A percentile compares a stretch with the other conserved stretches of the same genome.
Evolutionary conservation across 768 basidiomycete genomes (phyloP).

Genomic region (Phlebiopsis flavidoalba): DNA sequence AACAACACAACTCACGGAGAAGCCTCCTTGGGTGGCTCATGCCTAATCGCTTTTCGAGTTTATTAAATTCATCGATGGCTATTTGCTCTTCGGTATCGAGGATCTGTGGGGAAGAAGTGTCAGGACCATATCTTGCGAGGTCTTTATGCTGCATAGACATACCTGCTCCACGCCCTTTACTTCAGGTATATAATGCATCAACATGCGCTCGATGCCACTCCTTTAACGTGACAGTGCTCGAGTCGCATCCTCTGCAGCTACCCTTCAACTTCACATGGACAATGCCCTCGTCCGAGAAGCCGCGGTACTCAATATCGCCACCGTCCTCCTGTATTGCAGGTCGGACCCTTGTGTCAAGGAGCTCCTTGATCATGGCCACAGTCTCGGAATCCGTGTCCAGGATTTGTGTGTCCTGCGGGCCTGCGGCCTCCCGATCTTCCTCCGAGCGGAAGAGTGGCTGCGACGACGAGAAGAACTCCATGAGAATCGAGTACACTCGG

Average conservation of each 20-base stretch:
- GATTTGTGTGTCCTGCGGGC: conserved; percentile 91
- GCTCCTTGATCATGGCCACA: conserved; percentile 98
- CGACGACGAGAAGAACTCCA: conserved; percentile 93
- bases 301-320: conserved; percentile 94
- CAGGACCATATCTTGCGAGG: background rate
- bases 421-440: conserved; percentile 73
- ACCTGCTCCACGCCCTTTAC: conserved; percentile 91
- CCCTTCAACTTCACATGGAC: conserved; percentile 94
- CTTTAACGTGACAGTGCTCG: conserved; percentile 94
- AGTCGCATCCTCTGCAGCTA: conserved; percentile 92
- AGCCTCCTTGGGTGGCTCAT: conserved; percentile 35
- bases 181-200: conserved; percentile 98
- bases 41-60: conserved; percentile 70
- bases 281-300: conserved; percentile 78
- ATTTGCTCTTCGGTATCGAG: conserved; percentile 87
- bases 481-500: conserved; percentile 94
- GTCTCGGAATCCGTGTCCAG: conserved; percentile 94
- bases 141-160: conserved; percentile 13
- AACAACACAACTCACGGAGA: conserved; percentile 37
- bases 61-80: conserved; percentile 83
- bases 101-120: conserved; percentile 44
- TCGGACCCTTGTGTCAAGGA: conserved; percentile 90
- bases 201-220: conserved; percentile 95
- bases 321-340: conserved; percentile 99
- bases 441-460: conserved; percentile 80